These are phyloP conservation scores for Chalciporus sp. DNA, from an alignment of 1,284 basidiomycete genomes.

Conservation along the genomic window DNA sequence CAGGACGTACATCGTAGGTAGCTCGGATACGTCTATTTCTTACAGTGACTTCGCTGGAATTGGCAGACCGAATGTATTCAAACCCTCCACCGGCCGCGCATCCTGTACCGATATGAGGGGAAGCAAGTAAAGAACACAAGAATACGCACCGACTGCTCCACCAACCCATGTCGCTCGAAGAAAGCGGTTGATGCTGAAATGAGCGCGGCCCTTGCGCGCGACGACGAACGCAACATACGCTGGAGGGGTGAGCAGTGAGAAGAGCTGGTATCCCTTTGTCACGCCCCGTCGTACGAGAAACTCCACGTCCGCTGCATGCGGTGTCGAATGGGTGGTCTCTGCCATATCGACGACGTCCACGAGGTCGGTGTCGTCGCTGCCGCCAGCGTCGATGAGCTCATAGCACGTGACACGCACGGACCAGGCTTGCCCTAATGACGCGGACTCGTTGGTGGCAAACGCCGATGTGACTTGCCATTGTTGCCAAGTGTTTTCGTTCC, in stretches of 20 bases:
- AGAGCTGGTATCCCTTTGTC: conserved; percentile 64
- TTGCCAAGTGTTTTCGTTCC: conserved; percentile 10
- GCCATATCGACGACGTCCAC: conserved; percentile 14
- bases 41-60: conserved; percentile 42
- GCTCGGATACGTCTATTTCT: conserved; percentile 42
- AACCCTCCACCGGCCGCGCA: conserved; percentile 45
- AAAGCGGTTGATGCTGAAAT: conserved; percentile 58
- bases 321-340: not conserved
- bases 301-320: conserved; percentile 29
- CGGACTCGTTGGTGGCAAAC: conserved; percentile 12
- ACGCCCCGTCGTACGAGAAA: conserved; percentile 61
- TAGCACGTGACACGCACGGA: conserved; percentile 35
- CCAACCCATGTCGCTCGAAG: conserved; percentile 72
- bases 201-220: conserved; percentile 51
- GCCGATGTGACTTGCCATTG: conserved; percentile 13
- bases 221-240: conserved; percentile 56
- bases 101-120: conserved; percentile 23
- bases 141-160: conserved; percentile 48
- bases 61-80: conserved; percentile 47
- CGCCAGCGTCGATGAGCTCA: conserved; percentile 1
- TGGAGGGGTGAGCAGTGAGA: conserved; percentile 63
- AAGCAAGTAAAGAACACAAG: not conserved
- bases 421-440: conserved; percentile 35
- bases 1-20: conserved; percentile 56
- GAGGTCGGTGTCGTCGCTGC: conserved; percentile 11